Evolutionary conservation across 257 asterid species (phyloP), one percentile per base, ranked within the genome.

Genomic region (Petrea volubilis): DNA sequence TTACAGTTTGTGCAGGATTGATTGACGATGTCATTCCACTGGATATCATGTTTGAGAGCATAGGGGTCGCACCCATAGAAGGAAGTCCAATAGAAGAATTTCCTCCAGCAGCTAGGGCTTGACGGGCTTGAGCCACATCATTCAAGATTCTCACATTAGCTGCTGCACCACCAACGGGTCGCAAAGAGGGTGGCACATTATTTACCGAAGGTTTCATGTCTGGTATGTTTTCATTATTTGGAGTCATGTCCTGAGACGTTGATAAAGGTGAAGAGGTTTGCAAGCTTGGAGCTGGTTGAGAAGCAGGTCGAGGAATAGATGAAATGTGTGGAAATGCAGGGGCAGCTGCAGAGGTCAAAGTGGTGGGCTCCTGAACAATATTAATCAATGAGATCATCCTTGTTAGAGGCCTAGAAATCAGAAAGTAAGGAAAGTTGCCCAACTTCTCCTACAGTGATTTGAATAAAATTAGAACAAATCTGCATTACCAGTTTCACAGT

Each of bases 251-350:
- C 77, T 88, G 97, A 68, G 99, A 70, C 14, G 86, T 78, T 56
- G 97, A 85, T 64, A 90, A 68, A 25, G 98, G 99, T 65, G 97
- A 88, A 79, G 99, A 90, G 64, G 94, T 74, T 75, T 88, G 98
- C 81, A 92, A 43, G 83, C 70, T 80, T 56, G 91, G 83, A 73
- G 87, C 72, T 34, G 90, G 67, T 79, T 88, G 99, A 23, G 91
- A 76, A 59, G 92, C 51, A 72, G 96, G 80, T 72, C 98, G 93
- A 75, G 97, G 85, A 40, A 71, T 87, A 53, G 97, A 77, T 51
- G 90, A 77, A 52, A 89, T 80, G 53, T 80, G 89, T 49, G 92
- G 82, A 78, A 90, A 92, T 75, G 90, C 60, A 51, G 98, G 88
- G 64, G 86, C 96, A 13, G 85, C 57, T 74, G 81, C 72, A 64